Evolutionary conservation across 108 stramenopile species (phyloP).

Genomic region (Fistulifera solaris): DNA sequence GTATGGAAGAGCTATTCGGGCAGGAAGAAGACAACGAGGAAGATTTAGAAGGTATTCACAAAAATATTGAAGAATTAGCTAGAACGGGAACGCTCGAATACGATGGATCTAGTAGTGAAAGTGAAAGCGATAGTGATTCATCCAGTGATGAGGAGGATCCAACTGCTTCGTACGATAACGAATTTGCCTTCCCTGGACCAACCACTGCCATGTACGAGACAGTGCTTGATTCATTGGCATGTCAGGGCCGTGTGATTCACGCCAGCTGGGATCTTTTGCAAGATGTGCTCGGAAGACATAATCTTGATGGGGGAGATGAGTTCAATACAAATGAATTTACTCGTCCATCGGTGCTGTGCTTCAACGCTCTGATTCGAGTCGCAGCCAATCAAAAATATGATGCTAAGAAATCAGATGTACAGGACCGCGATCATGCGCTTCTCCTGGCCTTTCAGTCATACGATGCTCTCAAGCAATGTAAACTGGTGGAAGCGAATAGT

Average conservation of each 20-base stretch:
- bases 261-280: neutral
- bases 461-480: constrained; percentile 6
- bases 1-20: constrained; percentile 2
- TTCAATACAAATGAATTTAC: constrained; percentile 13
- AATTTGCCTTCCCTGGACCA: constrained; percentile 10
- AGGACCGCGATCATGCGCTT: constrained; percentile 35
- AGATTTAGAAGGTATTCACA: neutral
- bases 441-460: constrained; percentile 26
- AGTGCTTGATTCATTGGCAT: constrained; percentile 9
- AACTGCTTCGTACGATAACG: neutral
- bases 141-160: neutral
- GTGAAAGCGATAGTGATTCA: neutral
- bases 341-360: constrained; percentile 34
- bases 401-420: neutral
- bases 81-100: neutral
- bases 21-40: neutral
- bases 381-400: constrained; percentile 16
- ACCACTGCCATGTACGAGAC: constrained; percentile 8
- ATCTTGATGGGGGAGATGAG: constrained; percentile 23
- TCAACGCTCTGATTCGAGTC: constrained; percentile 38
- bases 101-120: neutral
- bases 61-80: neutral
- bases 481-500: constrained; percentile 24
- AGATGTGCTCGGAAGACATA: constrained; percentile 14
- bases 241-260: neutral